A percentile compares a stretch with the other conserved stretches of the same genome.
These are phyloP conservation scores for Starmerella vitae DNA, from an alignment of 805 yeast genomes.

Conservation along the genomic window DNA sequence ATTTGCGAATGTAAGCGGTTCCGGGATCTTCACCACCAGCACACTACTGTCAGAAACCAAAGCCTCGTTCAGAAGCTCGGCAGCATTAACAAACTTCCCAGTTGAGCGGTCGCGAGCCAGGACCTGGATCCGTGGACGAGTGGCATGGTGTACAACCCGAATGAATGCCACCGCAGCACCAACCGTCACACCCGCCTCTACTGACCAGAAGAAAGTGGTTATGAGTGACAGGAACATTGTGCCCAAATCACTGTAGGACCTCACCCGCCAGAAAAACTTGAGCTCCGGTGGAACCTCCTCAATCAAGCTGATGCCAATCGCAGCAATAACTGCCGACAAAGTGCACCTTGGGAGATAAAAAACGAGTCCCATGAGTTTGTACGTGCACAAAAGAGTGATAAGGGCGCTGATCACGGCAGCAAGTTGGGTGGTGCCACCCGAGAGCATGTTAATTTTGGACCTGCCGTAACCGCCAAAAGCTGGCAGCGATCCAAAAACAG, in stretches of 20 bases:
- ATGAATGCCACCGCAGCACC: slow-evolving; percentile 73
- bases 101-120: slow-evolving; percentile 55
- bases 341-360: slow-evolving; percentile 68
- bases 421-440: slow-evolving; percentile 76
- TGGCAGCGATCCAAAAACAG: slow-evolving; percentile 53
- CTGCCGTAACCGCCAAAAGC: slow-evolving; percentile 95
- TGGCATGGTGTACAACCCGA: slow-evolving; percentile 65
- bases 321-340: slow-evolving; percentile 63
- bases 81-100: slow-evolving; percentile 49
- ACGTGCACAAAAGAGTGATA: slow-evolving; percentile 52
- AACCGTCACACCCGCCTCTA: slow-evolving; percentile 80
- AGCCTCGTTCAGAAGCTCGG: slow-evolving; percentile 21
- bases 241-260: slow-evolving; percentile 63
- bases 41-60: slow-evolving; percentile 45
- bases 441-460: slow-evolving; percentile 71
- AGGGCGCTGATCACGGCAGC: slow-evolving; percentile 78
- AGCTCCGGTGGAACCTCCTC: slow-evolving; percentile 79
- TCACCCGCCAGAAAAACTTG: slow-evolving; percentile 53
- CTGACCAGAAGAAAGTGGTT: slow-evolving; percentile 56
- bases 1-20: slow-evolving; percentile 79
- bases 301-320: slow-evolving; percentile 60
- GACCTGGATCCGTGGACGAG: slow-evolving; percentile 73
- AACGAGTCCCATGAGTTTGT: slow-evolving; percentile 46
- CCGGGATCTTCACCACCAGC: slow-evolving; percentile 67
- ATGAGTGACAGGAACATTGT: slow-evolving; percentile 53